Conservation (phyloP, 2,329 filamentous ascomycete species). For the Pezicula carpinea region DNA sequence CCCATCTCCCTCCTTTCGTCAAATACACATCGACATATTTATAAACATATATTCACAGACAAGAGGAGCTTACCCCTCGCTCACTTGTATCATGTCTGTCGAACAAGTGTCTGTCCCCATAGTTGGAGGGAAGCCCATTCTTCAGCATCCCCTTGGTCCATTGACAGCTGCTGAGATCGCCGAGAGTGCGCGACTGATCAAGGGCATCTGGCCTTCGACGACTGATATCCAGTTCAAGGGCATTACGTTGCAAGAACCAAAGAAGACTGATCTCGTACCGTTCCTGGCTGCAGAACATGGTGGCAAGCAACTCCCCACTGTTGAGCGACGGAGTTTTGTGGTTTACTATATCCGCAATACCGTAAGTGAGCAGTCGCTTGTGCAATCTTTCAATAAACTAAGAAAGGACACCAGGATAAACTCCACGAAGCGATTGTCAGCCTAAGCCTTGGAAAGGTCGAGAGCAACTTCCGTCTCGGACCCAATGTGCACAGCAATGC, state of each 20-base stretch:
- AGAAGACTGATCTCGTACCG: constrained; percentile 45
- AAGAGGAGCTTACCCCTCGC: no score
- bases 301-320: constrained; percentile 33
- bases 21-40: no score
- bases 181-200: constrained; percentile 44
- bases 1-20: neutral
- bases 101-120: constrained; percentile 22
- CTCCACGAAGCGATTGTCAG: constrained; percentile 56
- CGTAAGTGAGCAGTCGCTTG: constrained; percentile 32
- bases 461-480: constrained; percentile 54
- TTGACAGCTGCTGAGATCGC: constrained; percentile 53
- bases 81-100: constrained; percentile 14
- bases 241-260: constrained; percentile 54
- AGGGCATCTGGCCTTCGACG: constrained; percentile 47
- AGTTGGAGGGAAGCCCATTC: constrained; percentile 14
- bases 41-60: no score
- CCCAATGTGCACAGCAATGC: constrained; percentile 53
- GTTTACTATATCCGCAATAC: constrained; percentile 58
- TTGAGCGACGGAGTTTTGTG: constrained; percentile 48
- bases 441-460: constrained; percentile 43
- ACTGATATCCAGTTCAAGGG: constrained; percentile 57
- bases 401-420: constrained; percentile 44
- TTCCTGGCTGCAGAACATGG: constrained; percentile 46
- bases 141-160: constrained; percentile 53
- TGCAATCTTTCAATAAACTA: neutral